Evolutionary conservation across 1,139 yeast genomes (phyloP).

Genomic region (Geotrichum histeridarum): DNA sequence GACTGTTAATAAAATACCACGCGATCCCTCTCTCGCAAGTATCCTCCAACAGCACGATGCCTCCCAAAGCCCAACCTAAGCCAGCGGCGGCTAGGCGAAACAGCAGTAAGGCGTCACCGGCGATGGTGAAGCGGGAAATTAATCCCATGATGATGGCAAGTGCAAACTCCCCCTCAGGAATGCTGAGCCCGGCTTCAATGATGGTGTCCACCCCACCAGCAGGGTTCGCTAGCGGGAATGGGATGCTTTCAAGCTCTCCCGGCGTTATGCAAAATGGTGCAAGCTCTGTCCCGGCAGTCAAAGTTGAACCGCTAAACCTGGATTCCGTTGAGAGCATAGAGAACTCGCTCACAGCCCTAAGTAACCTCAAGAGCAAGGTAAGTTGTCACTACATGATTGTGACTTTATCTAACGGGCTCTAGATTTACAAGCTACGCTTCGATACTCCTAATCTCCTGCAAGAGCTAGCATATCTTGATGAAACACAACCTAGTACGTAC

Average conservation of each 20-base stretch:
- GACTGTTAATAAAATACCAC: background rate
- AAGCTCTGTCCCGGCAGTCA: background rate
- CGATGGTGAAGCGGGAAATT: constrained; percentile 2
- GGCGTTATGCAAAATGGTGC: background rate
- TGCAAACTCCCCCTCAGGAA: background rate
- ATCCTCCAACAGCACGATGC: background rate
- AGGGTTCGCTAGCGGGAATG: background rate
- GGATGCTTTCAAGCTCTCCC: background rate
- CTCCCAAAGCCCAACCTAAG: constrained; percentile 5
- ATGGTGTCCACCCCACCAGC: constrained; percentile 7
- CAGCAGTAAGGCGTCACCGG: constrained; percentile 9
- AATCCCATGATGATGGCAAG: background rate
- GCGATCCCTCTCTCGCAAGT: background rate
- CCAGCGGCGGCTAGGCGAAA: constrained; percentile 6
- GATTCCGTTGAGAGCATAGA: constrained; percentile 12
- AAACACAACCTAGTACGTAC: constrained; percentile 21
- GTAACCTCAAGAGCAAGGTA: constrained; percentile 2
- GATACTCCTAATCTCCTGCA: constrained; percentile 26
- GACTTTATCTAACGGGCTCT: background rate
- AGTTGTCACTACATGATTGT: background rate
- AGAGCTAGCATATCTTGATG: constrained; percentile 27
- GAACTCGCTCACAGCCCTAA: constrained; percentile 2
- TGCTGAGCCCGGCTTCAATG: constrained; percentile 7
- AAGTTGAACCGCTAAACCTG: constrained; percentile 5
- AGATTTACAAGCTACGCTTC: constrained; percentile 24